phyloP scores from a whole-genome alignment of 129 eudicot genomes.

The Gnaphalium uliginosum region DNA sequence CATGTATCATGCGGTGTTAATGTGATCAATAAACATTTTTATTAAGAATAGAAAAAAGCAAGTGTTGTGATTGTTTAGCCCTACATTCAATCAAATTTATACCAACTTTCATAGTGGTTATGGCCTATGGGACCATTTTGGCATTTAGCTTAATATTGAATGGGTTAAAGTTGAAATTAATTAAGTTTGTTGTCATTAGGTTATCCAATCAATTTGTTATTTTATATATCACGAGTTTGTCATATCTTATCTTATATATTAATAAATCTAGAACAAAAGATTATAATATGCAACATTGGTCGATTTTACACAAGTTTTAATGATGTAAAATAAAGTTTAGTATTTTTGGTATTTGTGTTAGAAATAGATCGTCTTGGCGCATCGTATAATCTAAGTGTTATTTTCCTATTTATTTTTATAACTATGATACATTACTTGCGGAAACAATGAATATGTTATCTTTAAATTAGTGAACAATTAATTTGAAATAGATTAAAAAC shows the following conservation, averaged over 20 bases:
- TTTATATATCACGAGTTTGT: slow-evolving; percentile 22
- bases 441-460: too few relatives aligned
- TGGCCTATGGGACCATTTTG: slow-evolving; percentile 25
- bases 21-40: slow-evolving; percentile 9
- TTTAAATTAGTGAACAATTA: too few relatives aligned
- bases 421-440: too few relatives aligned
- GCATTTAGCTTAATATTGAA: slow-evolving; percentile 20
- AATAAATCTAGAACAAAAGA: too few relatives aligned
- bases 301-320: not conserved
- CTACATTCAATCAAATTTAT: slow-evolving; percentile 13
- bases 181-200: slow-evolving; percentile 29
- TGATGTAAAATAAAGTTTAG: not conserved
- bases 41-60: slow-evolving; percentile 10
- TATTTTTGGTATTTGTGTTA: too few relatives aligned
- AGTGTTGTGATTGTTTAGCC: slow-evolving; percentile 4
- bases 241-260: too few relatives aligned
- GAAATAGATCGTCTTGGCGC: too few relatives aligned
- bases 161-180: not conserved
- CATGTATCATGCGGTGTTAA: too few relatives aligned
- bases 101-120: slow-evolving; percentile 17
- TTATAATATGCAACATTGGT: not conserved
- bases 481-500: too few relatives aligned
- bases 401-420: too few relatives aligned
- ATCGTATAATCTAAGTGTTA: too few relatives aligned
- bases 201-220: slow-evolving; percentile 8